Conservation (phyloP, 805 yeast genomes). For the Candida caryicola region DNA sequence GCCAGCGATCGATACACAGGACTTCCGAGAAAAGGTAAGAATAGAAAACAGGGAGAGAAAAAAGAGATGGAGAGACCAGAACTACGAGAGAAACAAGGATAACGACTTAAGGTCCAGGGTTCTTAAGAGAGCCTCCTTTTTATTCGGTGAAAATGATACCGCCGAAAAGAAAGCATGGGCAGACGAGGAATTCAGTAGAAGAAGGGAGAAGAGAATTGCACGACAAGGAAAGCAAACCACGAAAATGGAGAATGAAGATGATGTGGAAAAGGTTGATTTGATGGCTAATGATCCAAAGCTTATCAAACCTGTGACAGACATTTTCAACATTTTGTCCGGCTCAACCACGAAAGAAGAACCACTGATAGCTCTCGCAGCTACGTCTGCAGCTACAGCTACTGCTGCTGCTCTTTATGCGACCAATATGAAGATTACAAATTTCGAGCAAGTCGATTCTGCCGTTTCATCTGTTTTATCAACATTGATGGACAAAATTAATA, state of each 20-base stretch:
- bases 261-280: constrained; percentile 14
- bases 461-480: constrained; percentile 21
- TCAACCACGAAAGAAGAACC: constrained; percentile 32
- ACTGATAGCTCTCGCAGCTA: constrained; percentile 30
- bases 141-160: constrained; percentile 62
- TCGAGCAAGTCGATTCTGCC: constrained; percentile 22
- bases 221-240: constrained; percentile 13
- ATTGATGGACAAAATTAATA: constrained; percentile 19
- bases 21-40: constrained; percentile 55
- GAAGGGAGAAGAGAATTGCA: constrained; percentile 56
- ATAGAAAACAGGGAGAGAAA: constrained; percentile 73
- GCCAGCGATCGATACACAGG: constrained; percentile 30
- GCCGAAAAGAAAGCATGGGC: constrained; percentile 65
- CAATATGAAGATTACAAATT: constrained; percentile 17
- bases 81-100: constrained; percentile 79
- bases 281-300: constrained; percentile 24
- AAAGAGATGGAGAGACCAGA: constrained; percentile 79
- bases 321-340: constrained; percentile 36
- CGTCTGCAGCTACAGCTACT: constrained; percentile 37
- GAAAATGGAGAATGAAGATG: constrained; percentile 13
- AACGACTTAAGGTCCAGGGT: constrained; percentile 81
- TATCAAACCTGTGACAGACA: constrained; percentile 28
- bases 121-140: constrained; percentile 61
- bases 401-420: constrained; percentile 37
- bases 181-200: constrained; percentile 62